Evolutionary conservation across 768 basidiomycete genomes (phyloP), one percentile per base, ranked within the genome.

Genomic region (Kwoniella dendrophila): DNA sequence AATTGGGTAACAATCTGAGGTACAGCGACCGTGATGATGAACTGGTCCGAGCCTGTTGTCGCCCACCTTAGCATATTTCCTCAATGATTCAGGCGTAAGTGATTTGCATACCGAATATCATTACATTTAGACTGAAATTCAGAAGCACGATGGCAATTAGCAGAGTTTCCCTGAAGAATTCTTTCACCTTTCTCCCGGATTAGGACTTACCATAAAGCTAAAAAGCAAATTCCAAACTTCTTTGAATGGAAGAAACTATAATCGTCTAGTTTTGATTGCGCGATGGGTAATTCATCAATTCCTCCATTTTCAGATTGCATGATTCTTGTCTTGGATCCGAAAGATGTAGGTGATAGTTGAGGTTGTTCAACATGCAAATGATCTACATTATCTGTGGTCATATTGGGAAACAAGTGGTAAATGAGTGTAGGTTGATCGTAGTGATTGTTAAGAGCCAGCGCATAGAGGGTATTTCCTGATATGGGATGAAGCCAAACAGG

Each of bases 21-120:
- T 4, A 71, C 64, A 18, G 70, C 70, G 4, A 67, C 64, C 4
- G 56, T 62, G 36, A 71, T 63, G 56, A 71, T 71, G 30, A 71
- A 71, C 22, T 62, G 60, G 43, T 71, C 70, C 33, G 68, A 51
- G 16, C 49, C 49, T 51, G 32, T 16, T 5, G 41, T 14, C 5
- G 12, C 7, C 20, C 41, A 43, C 12, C 41, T 43, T 10, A 6
- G 12, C 11, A 43, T 10, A 11, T 11, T 43, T 11, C 18, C 20
- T 20, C 11, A 11, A 43, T 6, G 18, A 8, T 7, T 6, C 12
- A 11, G 20, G 41, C 41, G 20, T 10, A 14, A 43, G 41, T 10
- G 41, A 20, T n/a, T 4, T n/a, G 34, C 49, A 34, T 33, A 30
- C 60, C 70, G 36, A 71, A 71, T 4, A 66, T 44, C 29, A 71